Percentiles rank a stretch among this genome's conserved stretches.
Evolutionary conservation across 1,139 yeast species (phyloP).

Genomic region (Sugiyamaella novakii): DNA sequence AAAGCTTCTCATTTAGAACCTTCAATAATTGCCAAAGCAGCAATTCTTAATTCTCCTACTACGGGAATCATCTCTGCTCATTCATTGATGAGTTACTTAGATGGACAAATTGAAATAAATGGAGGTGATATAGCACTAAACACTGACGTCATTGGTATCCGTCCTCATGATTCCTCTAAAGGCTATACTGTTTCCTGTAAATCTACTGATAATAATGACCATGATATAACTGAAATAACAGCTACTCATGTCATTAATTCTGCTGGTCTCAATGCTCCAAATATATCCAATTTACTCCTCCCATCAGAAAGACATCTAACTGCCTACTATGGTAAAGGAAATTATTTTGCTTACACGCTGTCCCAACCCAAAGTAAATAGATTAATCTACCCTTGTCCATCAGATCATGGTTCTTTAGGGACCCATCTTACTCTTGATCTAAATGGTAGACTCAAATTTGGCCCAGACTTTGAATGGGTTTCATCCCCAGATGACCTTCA

Average conservation of each 20-base stretch:
- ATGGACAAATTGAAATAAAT: slow-evolving; percentile 53
- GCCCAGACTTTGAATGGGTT: slow-evolving; percentile 89
- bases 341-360: slow-evolving; percentile 63
- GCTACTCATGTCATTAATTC: slow-evolving; percentile 67
- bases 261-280: slow-evolving; percentile 77
- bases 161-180: slow-evolving; percentile 27
- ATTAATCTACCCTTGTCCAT: slow-evolving; percentile 76
- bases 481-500: slow-evolving; percentile 45
- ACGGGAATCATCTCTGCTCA: slow-evolving; percentile 88
- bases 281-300: slow-evolving; percentile 64
- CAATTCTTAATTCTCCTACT: slow-evolving; percentile 73
- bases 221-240: slow-evolving; percentile 49
- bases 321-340: slow-evolving; percentile 80
- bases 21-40: slow-evolving; percentile 60
- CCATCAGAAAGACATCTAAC: slow-evolving; percentile 62
- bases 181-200: slow-evolving; percentile 36
- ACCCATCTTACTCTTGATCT: slow-evolving; percentile 84
- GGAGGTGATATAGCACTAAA: slow-evolving; percentile 69
- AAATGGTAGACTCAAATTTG: slow-evolving; percentile 79
- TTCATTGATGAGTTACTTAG: slow-evolving; percentile 62
- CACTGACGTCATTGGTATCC: slow-evolving; percentile 57
- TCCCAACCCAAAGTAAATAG: slow-evolving; percentile 48
- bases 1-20: slow-evolving; percentile 60
- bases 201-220: slow-evolving; percentile 25
- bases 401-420: slow-evolving; percentile 75